Conservation (phyloP, 2,329 filamentous ascomycete genomes). For the Aspergillus fructus region DNA sequence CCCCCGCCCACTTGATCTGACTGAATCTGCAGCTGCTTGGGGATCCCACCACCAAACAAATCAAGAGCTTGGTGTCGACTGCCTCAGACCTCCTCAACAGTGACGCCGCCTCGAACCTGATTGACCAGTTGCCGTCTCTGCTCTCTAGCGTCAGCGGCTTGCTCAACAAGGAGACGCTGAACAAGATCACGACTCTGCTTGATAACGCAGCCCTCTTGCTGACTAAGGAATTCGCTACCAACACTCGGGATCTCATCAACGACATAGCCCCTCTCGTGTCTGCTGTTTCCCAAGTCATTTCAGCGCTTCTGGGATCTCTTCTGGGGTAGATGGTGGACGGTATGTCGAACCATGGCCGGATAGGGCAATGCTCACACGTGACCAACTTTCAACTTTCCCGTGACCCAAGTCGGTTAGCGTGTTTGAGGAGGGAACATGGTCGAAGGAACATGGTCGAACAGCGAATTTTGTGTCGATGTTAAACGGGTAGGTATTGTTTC, state of each 20-base stretch:
- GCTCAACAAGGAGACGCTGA: conserved; percentile 1
- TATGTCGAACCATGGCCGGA: too few species aligned
- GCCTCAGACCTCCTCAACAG: conserved; percentile 7
- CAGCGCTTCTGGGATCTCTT: conserved; percentile 7
- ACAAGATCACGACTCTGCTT: conserved; percentile 6
- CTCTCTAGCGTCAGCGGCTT: conserved; percentile 8
- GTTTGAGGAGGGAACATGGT: too few species aligned
- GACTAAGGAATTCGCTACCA: not conserved
- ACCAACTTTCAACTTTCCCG: too few species aligned
- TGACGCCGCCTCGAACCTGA: conserved; percentile 2
- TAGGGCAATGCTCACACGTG: too few species aligned
- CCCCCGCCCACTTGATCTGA: too few species aligned
- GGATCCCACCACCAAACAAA: conserved; percentile 7
- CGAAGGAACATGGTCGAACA: too few species aligned
- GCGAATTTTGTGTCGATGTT: too few species aligned
- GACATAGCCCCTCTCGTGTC: conserved; percentile 12
- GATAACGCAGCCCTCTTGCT: conserved; percentile 7
- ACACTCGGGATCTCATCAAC: not conserved
- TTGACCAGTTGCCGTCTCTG: conserved; percentile 6
- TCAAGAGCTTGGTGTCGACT: conserved; percentile 5
- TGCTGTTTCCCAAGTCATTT: conserved; percentile 12
- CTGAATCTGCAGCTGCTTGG: not conserved
- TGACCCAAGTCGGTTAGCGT: too few species aligned
- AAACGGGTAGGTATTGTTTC: too few species aligned
- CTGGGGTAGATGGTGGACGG: conserved; percentile 2